A percentile compares a stretch with the other conserved stretches of the same genome.
These are phyloP conservation scores for Chlamydomonas applanata DNA, from an alignment of 139 green algal species.

Conservation along the genomic window DNA sequence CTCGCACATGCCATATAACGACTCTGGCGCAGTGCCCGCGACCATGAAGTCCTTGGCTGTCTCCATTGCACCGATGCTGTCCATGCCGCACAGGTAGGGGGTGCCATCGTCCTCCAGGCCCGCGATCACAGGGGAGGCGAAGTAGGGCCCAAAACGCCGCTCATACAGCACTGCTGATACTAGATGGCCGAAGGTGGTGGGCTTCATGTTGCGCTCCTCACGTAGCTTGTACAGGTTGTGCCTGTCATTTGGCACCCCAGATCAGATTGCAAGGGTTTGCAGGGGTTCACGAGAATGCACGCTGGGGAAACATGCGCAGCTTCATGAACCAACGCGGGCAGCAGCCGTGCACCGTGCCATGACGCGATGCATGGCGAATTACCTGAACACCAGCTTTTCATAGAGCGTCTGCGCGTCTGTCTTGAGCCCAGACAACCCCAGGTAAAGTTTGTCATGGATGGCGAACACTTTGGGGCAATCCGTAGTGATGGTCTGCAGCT, in stretches of 20 bases:
- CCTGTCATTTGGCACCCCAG: conserved; percentile 13
- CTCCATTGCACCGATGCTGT: conserved; percentile 93
- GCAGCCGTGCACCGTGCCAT: not conserved
- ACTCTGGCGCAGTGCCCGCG: conserved; percentile 55
- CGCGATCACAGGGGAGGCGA: conserved; percentile 90
- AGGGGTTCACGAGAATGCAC: not conserved
- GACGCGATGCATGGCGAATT: not conserved
- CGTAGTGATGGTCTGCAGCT: conserved; percentile 94
- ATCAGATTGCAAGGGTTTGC: not conserved
- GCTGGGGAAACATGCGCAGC: too few species aligned
- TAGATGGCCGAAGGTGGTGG: conserved; percentile 88
- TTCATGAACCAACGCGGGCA: too few species aligned
- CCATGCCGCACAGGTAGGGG: conserved; percentile 94
- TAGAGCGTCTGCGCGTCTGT: conserved; percentile 92
- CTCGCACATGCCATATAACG: conserved; percentile 96
- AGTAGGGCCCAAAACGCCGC: conserved; percentile 96
- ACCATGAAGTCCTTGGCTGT: conserved; percentile 97
- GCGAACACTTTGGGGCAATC: conserved; percentile 92
- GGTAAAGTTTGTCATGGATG: conserved; percentile 93
- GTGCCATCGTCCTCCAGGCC: conserved; percentile 87
- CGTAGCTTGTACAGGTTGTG: conserved; percentile 98
- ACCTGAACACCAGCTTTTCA: conserved; percentile 83
- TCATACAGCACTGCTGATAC: conserved; percentile 95
- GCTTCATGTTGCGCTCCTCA: conserved; percentile 96
- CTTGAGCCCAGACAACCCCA: conserved; percentile 88